Evolutionary conservation across 495 filamentous ascomycete genomes (phyloP), one percentile per base, ranked within the genome.

Genomic region (Lepraria neglecta): DNA sequence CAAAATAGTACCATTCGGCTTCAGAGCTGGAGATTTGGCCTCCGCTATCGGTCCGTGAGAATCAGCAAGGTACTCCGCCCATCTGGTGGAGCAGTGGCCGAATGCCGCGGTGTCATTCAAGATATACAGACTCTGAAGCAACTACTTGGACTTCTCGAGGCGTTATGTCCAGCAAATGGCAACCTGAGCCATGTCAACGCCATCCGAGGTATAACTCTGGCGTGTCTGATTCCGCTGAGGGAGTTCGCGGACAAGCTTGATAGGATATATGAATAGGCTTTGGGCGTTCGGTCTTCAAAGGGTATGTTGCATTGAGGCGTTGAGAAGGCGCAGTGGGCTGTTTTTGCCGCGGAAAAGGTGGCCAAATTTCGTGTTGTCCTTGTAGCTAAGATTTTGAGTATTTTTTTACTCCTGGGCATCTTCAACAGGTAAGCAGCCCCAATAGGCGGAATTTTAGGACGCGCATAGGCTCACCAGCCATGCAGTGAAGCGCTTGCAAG

Each of bases 221-320:
- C 24, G 9, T 58, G 55, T 19, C 40, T 27, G 21, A 4, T 17
- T 2, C 28, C 55, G 30, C 27, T 58, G 10, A n/a, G 17, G 14
- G 55, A 46, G 3, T 58, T 58, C 40, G 28, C 30, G 27, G 15
- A 44, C 24, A 58, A 58, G 55, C 21, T 58, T 45, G 28, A 54
- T 33, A 33, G 45, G 14, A 28, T 12, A 19, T 58, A 46, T 15
- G 40, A 15, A 19, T 9, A 5, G 15, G 19, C 55, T n/a, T 27
- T 58, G 27, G 24, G 42, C 15, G 6, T 4, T 21, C 5, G 3
- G 11, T 28, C 55, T 1, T 42, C 33, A 5, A 56, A 56, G 11
- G 28, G 40, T 5, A n/a, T 31, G 21, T 12, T 33, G n/a, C 21
- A 4, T 3, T n/a, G 24, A 30, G 30, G 42, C 11, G 55, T 30